Evolutionary conservation across 345 rosid species (phyloP).

Genomic region (Carallia pectinifolia): DNA sequence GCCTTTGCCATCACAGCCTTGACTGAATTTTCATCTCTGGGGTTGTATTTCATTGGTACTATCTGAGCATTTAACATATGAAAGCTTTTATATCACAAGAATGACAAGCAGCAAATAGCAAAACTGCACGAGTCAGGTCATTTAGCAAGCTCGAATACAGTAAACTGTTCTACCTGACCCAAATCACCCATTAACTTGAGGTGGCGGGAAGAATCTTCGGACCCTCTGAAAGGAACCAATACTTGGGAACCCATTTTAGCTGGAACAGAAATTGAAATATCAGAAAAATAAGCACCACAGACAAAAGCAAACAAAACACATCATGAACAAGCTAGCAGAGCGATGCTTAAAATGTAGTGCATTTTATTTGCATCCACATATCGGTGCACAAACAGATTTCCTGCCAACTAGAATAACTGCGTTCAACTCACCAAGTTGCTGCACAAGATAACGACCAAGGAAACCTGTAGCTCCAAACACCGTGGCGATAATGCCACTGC

Average conservation of each 20-base stretch:
- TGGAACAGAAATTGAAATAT: slow-evolving; percentile 27
- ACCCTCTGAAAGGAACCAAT: slow-evolving; percentile 92
- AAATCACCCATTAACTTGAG: slow-evolving; percentile 99
- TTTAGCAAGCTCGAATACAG: background rate
- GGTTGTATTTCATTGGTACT: slow-evolving; percentile 88
- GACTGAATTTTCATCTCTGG: slow-evolving; percentile 85
- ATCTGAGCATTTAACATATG: slow-evolving; percentile 48
- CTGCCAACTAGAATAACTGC: background rate
- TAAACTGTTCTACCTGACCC: slow-evolving; percentile 65
- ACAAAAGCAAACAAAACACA: background rate
- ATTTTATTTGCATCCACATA: background rate
- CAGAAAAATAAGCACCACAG: background rate
- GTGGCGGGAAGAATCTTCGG: slow-evolving; percentile 87
- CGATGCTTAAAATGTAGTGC: background rate
- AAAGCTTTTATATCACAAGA: background rate
- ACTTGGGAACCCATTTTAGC: slow-evolving; percentile 98
- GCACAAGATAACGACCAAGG: slow-evolving; percentile 97
- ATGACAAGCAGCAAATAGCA: background rate
- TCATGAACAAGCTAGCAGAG: background rate
- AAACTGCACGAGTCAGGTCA: background rate
- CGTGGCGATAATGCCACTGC: slow-evolving; percentile 91
- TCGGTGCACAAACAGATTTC: background rate
- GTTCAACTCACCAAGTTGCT: slow-evolving; percentile 79
- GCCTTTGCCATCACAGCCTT: slow-evolving; percentile 99
- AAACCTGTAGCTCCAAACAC: slow-evolving; percentile 99